Percentiles rank a stretch among this genome's conserved stretches.
phyloP scores from a whole-genome alignment of 306 rosid species.

The Corylus americana region DNA sequence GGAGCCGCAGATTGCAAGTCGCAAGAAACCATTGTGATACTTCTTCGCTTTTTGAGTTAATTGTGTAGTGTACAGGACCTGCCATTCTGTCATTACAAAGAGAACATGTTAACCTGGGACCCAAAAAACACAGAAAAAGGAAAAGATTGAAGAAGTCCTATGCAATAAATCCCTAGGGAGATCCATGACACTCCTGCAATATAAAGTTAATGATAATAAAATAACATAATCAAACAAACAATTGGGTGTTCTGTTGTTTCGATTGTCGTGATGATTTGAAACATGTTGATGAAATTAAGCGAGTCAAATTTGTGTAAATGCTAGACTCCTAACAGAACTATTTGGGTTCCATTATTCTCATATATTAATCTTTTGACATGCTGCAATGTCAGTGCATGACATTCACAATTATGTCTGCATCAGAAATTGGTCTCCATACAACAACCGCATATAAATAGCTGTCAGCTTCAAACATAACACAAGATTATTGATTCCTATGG shows the following conservation, averaged over 20 bases:
- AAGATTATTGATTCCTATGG: not conserved
- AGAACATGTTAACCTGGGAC: conserved; percentile 13
- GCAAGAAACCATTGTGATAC: conserved; percentile 73
- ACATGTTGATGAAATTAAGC: not conserved
- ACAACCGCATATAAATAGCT: not conserved
- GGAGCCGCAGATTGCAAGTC: conserved; percentile 49
- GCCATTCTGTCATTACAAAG: conserved; percentile 57
- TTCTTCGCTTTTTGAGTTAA: conserved; percentile 64
- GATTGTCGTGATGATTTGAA: not conserved
- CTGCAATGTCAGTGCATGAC: not conserved
- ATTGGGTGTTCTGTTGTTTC: not conserved
- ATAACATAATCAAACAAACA: not conserved
- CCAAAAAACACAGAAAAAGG: conserved; percentile 16
- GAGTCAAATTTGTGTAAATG: not conserved
- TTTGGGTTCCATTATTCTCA: not conserved
- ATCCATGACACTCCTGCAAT: conserved; percentile 3
- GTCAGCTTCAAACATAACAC: not conserved
- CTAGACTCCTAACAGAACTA: not conserved
- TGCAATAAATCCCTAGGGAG: conserved; percentile 15
- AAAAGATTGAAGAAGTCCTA: conserved; percentile 6
- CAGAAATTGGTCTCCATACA: not conserved
- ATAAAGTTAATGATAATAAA: not conserved
- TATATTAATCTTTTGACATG: not conserved
- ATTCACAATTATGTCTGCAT: not conserved
- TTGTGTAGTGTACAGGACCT: conserved; percentile 64